Conservation (phyloP, 78 protist species). For the Trichosphaerium sp. region DNA sequence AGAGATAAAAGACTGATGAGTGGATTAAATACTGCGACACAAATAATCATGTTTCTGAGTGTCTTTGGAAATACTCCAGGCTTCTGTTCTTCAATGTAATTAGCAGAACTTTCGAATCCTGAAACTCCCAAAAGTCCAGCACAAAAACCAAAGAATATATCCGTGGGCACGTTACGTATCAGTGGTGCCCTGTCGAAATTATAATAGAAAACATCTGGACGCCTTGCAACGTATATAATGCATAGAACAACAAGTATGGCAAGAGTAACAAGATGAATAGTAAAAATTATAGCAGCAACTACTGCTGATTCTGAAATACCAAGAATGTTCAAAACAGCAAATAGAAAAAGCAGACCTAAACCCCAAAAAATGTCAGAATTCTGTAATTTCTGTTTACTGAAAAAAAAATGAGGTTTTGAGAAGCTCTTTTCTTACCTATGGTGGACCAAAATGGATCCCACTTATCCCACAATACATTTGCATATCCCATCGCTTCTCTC, state of each 20-base stretch:
- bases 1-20: constrained; percentile 9
- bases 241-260: constrained; percentile 30
- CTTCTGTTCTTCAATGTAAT: constrained; percentile 72
- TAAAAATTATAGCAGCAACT: constrained; percentile 56
- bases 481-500: constrained; percentile 25
- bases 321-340: not conserved
- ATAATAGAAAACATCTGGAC: not conserved
- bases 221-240: not conserved
- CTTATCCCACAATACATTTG: constrained; percentile 2
- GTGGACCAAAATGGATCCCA: constrained; percentile 19
- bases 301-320: constrained; percentile 43
- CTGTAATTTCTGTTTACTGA: too few species aligned
- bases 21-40: constrained; percentile 55
- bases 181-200: not conserved
- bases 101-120: constrained; percentile 78
- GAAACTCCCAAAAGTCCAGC: constrained; percentile 76
- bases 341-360: too few species aligned
- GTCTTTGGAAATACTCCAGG: constrained; percentile 72
- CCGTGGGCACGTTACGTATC: constrained; percentile 13
- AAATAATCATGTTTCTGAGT: constrained; percentile 65
- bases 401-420: not conserved
- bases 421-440: constrained; percentile 1
- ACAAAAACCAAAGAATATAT: constrained; percentile 66
- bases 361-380: too few species aligned
- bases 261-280: constrained; percentile 48